Evolutionary conservation across 192 early-diverging fungal species (phyloP).

Genomic region (Chytriomyces sp.): DNA sequence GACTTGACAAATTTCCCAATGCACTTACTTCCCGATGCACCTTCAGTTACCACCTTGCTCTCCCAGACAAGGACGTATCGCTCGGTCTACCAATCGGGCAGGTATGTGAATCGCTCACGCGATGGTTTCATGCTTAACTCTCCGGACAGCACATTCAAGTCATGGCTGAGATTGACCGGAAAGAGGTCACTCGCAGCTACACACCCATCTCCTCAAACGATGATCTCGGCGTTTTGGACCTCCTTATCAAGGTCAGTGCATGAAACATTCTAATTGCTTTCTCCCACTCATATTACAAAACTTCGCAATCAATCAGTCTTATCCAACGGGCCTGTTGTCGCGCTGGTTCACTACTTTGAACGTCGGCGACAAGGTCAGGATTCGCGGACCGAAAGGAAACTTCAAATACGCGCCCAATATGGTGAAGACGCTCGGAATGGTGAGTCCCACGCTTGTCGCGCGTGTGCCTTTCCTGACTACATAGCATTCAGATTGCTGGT

Average conservation of each 20-base stretch:
- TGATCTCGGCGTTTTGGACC: constrained; percentile 85
- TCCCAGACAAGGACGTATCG: constrained; percentile 64
- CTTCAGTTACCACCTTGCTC: constrained; percentile 86
- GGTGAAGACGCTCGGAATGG: constrained; percentile 78
- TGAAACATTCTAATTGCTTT: too few relatives aligned
- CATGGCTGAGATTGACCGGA: constrained; percentile 80
- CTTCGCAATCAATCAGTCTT: constrained; percentile 2
- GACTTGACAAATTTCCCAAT: background rate
- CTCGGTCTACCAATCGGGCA: constrained; percentile 93
- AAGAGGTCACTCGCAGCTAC: constrained; percentile 84
- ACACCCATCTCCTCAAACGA: constrained; percentile 87
- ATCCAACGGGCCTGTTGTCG: constrained; percentile 30
- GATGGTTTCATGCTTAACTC: background rate
- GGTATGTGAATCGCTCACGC: constrained; percentile 15
- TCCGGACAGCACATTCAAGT: constrained; percentile 77
- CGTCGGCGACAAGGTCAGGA: constrained; percentile 73
- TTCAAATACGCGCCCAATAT: constrained; percentile 87
- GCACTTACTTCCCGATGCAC: too few relatives aligned
- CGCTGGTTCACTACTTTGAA: constrained; percentile 49
- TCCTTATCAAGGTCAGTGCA: constrained; percentile 87
- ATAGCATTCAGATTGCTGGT: constrained; percentile 75
- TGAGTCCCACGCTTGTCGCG: constrained; percentile 1
- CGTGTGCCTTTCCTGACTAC: too few relatives aligned
- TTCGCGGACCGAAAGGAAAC: constrained; percentile 88
- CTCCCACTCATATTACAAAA: background rate